phyloP scores from a whole-genome alignment of 306 rosid species.

The Comarum palustre region DNA sequence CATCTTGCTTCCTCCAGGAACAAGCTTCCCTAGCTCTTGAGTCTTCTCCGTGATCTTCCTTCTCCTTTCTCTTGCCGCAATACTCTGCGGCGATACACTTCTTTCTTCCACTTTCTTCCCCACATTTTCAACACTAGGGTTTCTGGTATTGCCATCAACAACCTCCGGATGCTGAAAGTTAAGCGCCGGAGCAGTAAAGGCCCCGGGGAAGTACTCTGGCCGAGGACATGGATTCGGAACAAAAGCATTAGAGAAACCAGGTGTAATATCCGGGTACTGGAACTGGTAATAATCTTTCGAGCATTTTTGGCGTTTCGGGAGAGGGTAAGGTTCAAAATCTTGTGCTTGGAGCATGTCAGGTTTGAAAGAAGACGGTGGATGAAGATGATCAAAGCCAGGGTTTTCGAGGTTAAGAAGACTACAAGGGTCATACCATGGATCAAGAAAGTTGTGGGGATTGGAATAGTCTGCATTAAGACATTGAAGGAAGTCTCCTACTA shows the following conservation, averaged over 20 bases:
- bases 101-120: conserved; percentile 14
- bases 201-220: background rate
- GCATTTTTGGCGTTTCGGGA: conserved; percentile 6
- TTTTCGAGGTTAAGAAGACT: conserved; percentile 1
- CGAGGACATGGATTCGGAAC: background rate
- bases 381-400: background rate
- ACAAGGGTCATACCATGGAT: conserved; percentile 1
- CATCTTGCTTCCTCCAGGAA: conserved; percentile 63
- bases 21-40: conserved; percentile 54
- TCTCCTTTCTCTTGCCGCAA: conserved; percentile 65
- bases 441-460: background rate
- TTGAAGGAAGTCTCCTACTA: background rate
- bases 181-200: background rate
- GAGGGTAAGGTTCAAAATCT: background rate
- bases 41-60: conserved; percentile 63
- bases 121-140: background rate
- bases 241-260: background rate
- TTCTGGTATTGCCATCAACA: background rate
- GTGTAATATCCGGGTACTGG: background rate
- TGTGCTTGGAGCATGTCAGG: background rate
- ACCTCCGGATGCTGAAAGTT: background rate
- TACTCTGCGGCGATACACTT: conserved; percentile 41
- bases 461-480: conserved; percentile 2
- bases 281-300: background rate
- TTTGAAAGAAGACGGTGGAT: background rate